Evolutionary conservation across 345 rosid species (phyloP).

Genomic region (Moricandia arvensis): DNA sequence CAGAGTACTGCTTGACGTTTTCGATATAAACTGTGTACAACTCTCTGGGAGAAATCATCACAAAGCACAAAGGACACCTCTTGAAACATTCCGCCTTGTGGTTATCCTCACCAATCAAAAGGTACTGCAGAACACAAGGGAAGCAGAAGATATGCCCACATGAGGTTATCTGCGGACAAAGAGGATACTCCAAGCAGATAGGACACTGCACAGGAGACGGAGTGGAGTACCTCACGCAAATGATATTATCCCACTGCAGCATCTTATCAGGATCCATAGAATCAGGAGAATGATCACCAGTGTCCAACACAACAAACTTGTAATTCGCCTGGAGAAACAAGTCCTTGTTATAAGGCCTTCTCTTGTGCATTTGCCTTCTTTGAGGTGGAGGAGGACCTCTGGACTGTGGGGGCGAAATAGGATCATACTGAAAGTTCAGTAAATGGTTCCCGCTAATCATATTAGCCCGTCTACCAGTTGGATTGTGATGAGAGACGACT

Average conservation of each 20-base stretch:
- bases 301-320: constrained; percentile 86
- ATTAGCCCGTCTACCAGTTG: constrained; percentile 69
- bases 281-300: constrained; percentile 63
- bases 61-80: constrained; percentile 91
- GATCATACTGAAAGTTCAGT: constrained; percentile 92
- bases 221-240: constrained; percentile 83
- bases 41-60: constrained; percentile 81
- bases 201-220: constrained; percentile 87
- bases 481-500: constrained; percentile 42
- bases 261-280: constrained; percentile 87
- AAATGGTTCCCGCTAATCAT: constrained; percentile 75
- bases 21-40: constrained; percentile 73
- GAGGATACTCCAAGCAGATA: constrained; percentile 85
- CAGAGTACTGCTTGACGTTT: constrained; percentile 59
- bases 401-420: constrained; percentile 59
- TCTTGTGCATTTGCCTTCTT: constrained; percentile 57
- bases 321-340: constrained; percentile 93
- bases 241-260: constrained; percentile 86
- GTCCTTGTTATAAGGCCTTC: constrained; percentile 85
- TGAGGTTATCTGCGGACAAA: constrained; percentile 90
- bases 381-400: constrained; percentile 55
- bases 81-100: constrained; percentile 61
- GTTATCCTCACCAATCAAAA: constrained; percentile 70
- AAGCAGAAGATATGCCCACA: constrained; percentile 99
- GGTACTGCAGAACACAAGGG: constrained; percentile 78